Base-by-base conservation (phyloP, 345 rosid genomes). In the Camelina hispida region DNA sequence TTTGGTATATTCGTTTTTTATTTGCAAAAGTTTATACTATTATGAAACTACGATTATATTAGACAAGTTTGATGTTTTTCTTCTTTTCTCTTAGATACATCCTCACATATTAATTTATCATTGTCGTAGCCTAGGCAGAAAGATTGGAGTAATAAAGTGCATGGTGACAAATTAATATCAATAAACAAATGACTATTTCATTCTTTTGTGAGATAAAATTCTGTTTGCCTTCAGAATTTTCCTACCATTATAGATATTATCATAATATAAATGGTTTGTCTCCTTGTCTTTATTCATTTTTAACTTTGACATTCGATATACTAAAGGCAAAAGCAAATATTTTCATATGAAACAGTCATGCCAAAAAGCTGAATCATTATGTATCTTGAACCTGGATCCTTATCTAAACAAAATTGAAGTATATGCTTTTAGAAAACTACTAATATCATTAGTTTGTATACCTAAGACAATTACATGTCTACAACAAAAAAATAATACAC, bases 401-500 rank as follows among this genome's bases (percentile, higher is more conserved):
- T 56, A 43, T 17, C 43, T 44, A 17, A 51, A 25, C 20, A 23
- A 62, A 51, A 62, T 9, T 2, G 62, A 54, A 11, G 42, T 72
- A 11, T 16, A 52, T 62, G 44, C 46, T 22, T 63, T 54, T 30
- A 7, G 47, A 10, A 54, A 52, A 50, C 51, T 50, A 13, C 8
- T 40, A 7, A 47, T 22, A 15, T 23, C 14, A 44, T 34, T 55
- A 2, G 7, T 35, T 56, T 63, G 32, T 7, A 44, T 32, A 34
- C 56, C 30, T 65, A 44, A 1, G 30, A 51, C 7, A 62, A 5
- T 28, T 58, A 67, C 46, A 51, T 66, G 62, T 42, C 47, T 9
- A 68, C 53, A 59, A n/a, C 58, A 74, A 58, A 53, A 53, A 58
- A 16, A 50, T 43, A 48, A 65, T 14, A 32, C 15, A 9, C 11